These are phyloP conservation scores for Coniochaeta sp. DNA, from an alignment of 2,329 filamentous ascomycete genomes.

Conservation along the genomic window DNA sequence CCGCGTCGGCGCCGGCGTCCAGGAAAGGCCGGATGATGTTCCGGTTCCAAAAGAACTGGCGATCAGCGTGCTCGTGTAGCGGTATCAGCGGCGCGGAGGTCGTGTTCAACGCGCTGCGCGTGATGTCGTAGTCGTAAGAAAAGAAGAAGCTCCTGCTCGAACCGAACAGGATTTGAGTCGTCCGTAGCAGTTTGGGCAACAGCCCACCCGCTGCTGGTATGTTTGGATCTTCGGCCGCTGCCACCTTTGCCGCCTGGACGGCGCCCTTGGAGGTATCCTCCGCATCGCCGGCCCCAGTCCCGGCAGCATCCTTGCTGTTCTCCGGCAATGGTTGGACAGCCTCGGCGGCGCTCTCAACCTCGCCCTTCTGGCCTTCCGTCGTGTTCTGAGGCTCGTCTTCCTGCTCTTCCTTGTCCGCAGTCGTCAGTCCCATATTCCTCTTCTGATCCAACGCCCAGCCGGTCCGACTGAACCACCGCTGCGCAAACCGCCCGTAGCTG, in stretches of 20 bases:
- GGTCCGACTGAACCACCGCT: constrained; percentile 82
- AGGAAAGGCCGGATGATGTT: constrained; percentile 69
- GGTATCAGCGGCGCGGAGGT: constrained; percentile 42
- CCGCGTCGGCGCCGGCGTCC: constrained; percentile 60
- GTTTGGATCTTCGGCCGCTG: constrained; percentile 13
- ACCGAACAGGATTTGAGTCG: constrained; percentile 77
- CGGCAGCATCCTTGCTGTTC: constrained; percentile 3
- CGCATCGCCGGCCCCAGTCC: constrained; percentile 3
- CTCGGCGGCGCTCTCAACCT: not conserved
- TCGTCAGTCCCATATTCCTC: constrained; percentile 61
- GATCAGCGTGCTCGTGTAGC: constrained; percentile 66
- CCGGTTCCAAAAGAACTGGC: constrained; percentile 85
- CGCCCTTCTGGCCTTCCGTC: constrained; percentile 2
- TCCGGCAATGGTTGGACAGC: not conserved
- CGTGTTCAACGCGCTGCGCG: constrained; percentile 48
- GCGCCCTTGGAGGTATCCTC: constrained; percentile 8
- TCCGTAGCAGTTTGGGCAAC: constrained; percentile 77
- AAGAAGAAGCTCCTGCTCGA: constrained; percentile 85
- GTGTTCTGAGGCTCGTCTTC: constrained; percentile 23
- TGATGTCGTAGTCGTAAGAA: constrained; percentile 91
- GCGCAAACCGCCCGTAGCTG: constrained; percentile 81
- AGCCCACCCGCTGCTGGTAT: constrained; percentile 38
- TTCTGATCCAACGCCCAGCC: constrained; percentile 72
- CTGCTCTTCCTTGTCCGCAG: constrained; percentile 31
- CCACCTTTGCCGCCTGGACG: not conserved